Conservation (phyloP, 2,329 filamentous ascomycete genomes). For the Fusarium goolgardi region DNA sequence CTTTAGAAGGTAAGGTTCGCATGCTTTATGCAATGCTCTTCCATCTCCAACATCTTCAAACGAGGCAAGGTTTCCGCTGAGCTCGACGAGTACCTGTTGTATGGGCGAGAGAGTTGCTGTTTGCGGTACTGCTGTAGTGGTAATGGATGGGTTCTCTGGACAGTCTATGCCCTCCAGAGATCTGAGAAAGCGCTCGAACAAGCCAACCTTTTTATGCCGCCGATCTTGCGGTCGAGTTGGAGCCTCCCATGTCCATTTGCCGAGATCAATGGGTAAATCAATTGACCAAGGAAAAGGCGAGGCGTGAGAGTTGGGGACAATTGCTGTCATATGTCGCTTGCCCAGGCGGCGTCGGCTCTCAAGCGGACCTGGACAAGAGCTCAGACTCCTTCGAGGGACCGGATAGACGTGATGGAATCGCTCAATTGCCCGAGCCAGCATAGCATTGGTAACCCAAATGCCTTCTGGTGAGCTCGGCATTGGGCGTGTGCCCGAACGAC, state of each 20-base stretch:
- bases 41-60: conserved; percentile 2
- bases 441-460: conserved; percentile 50
- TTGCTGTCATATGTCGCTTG: conserved; percentile 65
- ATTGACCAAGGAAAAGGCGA: conserved; percentile 61
- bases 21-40: conserved; percentile 14
- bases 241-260: conserved; percentile 64
- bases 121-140: not conserved
- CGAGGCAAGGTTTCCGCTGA: conserved; percentile 6
- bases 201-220: conserved; percentile 40
- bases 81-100: not conserved
- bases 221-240: conserved; percentile 53
- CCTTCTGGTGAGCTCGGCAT: conserved; percentile 38
- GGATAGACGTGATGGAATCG: conserved; percentile 44
- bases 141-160: not conserved
- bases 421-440: conserved; percentile 51
- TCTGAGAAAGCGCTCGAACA: conserved; percentile 47
- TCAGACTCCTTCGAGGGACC: conserved; percentile 48
- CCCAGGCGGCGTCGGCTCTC: conserved; percentile 65
- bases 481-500: conserved; percentile 40
- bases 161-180: conserved; percentile 44
- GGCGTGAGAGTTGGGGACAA: conserved; percentile 55
- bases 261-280: conserved; percentile 57
- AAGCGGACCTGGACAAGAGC: conserved; percentile 64
- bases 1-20: conserved; percentile 13
- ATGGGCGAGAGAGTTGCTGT: not conserved